These are phyloP conservation scores for Phlebopus sp. DNA, from an alignment of 1,284 basidiomycete genomes.

Conservation along the genomic window DNA sequence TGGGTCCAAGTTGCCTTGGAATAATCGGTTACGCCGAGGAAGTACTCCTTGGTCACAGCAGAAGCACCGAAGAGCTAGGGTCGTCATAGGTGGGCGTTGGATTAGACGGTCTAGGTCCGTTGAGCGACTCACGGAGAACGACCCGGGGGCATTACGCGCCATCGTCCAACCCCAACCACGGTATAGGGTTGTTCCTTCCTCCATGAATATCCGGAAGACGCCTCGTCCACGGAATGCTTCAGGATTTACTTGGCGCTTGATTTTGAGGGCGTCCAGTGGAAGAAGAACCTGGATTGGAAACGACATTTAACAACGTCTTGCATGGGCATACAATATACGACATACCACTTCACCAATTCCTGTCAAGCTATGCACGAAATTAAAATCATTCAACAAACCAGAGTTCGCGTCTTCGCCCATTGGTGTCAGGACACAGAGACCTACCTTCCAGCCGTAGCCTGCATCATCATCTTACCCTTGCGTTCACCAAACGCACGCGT, in stretches of 20 bases:
- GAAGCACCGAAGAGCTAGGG: conserved; percentile 91
- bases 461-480: conserved; percentile 94
- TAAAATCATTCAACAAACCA: neutral
- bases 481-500: conserved; percentile 90
- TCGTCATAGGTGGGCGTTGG: neutral
- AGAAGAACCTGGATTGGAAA: conserved; percentile 67
- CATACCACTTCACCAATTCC: conserved; percentile 95
- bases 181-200: conserved; percentile 91
- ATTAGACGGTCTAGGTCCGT: neutral
- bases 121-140: conserved; percentile 74
- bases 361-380: conserved; percentile 62
- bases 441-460: conserved; percentile 90
- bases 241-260: conserved; percentile 97
- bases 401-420: neutral
- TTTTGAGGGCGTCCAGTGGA: conserved; percentile 95
- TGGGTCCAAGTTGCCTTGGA: conserved; percentile 92
- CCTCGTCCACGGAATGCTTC: conserved; percentile 94
- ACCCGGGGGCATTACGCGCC: conserved; percentile 95
- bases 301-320: neutral
- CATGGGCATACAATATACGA: conserved; percentile 14
- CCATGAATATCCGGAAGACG: conserved; percentile 84
- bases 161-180: conserved; percentile 99
- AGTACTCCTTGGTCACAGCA: conserved; percentile 91
- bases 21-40: conserved; percentile 88
- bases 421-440: conserved; percentile 18